Percentiles rank a stretch among this genome's conserved stretches.
Conservation (phyloP, 2,329 filamentous ascomycete genomes). For the Cyclaneusma minus region DNA sequence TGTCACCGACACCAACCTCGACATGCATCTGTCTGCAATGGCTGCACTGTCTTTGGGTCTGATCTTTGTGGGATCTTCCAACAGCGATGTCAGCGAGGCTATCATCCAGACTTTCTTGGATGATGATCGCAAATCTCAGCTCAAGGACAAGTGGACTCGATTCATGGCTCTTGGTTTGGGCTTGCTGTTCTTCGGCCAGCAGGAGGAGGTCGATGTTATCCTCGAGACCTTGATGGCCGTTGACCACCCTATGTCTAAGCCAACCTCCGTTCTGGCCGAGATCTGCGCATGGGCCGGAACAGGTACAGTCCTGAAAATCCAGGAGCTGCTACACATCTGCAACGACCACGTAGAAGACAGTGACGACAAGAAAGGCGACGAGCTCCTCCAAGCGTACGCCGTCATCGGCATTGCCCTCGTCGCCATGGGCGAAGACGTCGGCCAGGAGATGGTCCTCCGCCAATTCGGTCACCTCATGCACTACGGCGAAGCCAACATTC, state of each 20-base stretch:
- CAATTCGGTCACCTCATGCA: slow-evolving; percentile 99
- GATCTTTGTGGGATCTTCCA: slow-evolving; percentile 83
- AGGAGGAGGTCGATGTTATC: slow-evolving; percentile 98
- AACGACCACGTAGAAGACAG: slow-evolving; percentile 94
- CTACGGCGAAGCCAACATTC: slow-evolving; percentile 94
- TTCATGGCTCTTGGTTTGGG: slow-evolving; percentile 92
- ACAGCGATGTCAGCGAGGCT: slow-evolving; percentile 80
- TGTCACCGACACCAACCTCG: slow-evolving; percentile 65
- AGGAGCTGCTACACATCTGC: slow-evolving; percentile 93
- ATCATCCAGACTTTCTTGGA: slow-evolving; percentile 89
- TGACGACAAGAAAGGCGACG: slow-evolving; percentile 88
- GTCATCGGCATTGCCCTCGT: slow-evolving; percentile 89
- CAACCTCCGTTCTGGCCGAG: slow-evolving; percentile 85
- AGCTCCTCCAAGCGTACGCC: slow-evolving; percentile 89
- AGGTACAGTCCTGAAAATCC: slow-evolving; percentile 89
- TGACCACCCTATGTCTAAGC: slow-evolving; percentile 91
- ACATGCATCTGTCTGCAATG: slow-evolving; percentile 96
- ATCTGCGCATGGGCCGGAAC: slow-evolving; percentile 98
- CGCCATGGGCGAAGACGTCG: slow-evolving; percentile 95
- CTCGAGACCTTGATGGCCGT: slow-evolving; percentile 93
- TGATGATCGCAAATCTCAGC: slow-evolving; percentile 74
- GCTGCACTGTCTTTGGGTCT: slow-evolving; percentile 82
- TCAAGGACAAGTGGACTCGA: slow-evolving; percentile 96
- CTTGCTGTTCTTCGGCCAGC: slow-evolving; percentile 85
- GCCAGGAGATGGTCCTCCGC: slow-evolving; percentile 95